Conservation (phyloP, 2,329 filamentous ascomycete species). For the Tolypocladium paradoxum region DNA sequence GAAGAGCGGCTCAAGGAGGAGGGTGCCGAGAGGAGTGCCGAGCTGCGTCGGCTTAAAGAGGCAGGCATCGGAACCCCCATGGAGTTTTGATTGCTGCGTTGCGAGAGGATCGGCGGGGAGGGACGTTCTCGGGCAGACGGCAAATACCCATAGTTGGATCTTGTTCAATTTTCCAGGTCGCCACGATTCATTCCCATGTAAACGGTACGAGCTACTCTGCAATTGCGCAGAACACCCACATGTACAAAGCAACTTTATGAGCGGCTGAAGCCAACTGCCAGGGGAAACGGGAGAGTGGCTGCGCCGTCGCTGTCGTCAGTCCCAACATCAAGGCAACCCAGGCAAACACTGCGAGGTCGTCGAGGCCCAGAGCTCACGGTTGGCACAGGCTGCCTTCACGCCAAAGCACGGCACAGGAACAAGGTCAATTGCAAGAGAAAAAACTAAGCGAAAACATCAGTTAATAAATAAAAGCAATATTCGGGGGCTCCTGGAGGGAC, state of each 20-base stretch:
- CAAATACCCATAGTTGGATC: background rate
- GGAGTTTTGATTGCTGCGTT: conserved; percentile 30
- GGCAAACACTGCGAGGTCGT: background rate
- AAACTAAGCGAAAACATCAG: background rate
- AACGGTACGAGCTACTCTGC: background rate
- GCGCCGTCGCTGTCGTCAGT: background rate
- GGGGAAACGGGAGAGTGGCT: no score
- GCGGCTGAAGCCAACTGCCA: background rate
- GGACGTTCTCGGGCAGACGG: background rate
- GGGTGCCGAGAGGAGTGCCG: conserved; percentile 46
- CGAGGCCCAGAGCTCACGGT: background rate
- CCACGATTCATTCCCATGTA: background rate
- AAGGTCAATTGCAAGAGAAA: background rate
- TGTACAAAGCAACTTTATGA: background rate
- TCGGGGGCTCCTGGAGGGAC: background rate
- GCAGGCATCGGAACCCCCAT: conserved; percentile 46
- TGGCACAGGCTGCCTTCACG: background rate
- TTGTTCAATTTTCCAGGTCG: background rate
- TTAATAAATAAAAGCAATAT: background rate
- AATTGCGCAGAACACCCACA: background rate
- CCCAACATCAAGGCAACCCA: background rate
- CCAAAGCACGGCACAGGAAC: background rate
- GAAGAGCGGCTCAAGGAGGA: conserved; percentile 58
- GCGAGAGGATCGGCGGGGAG: background rate
- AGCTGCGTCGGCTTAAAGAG: conserved; percentile 40